Conservation (phyloP, 192 early-diverging fungal species). For the Cladochytrium replicatum region DNA sequence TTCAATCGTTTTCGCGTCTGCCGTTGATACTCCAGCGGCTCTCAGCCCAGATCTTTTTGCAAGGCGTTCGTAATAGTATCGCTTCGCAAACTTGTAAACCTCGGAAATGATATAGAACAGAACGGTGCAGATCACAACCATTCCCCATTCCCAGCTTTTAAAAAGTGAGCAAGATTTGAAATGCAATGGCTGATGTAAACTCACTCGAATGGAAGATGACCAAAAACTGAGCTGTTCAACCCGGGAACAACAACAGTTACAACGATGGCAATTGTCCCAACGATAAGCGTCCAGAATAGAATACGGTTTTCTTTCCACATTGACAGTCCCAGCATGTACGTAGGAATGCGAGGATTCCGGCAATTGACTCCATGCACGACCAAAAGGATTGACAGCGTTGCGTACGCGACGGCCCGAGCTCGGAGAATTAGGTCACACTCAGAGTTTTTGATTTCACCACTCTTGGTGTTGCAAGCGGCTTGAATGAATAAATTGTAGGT, state of each 20-base stretch:
- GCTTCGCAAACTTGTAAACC: constrained; percentile 54
- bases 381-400: constrained; percentile 58
- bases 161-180: background rate
- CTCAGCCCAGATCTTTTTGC: too few relatives aligned
- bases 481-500: background rate
- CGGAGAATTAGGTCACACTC: constrained; percentile 55
- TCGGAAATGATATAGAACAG: constrained; percentile 56
- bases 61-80: too few relatives aligned
- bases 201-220: constrained; percentile 15
- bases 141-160: constrained; percentile 71
- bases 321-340: constrained; percentile 34
- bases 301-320: constrained; percentile 41
- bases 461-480: constrained; percentile 11
- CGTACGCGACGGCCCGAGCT: constrained; percentile 62
- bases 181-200: constrained; percentile 28
- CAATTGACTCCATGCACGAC: constrained; percentile 71
- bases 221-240: constrained; percentile 47
- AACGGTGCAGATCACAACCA: constrained; percentile 44
- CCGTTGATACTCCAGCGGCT: too few relatives aligned
- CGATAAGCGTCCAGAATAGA: constrained; percentile 29
- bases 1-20: too few relatives aligned
- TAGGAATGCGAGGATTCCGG: constrained; percentile 51
- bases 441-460: constrained; percentile 41
- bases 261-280: constrained; percentile 42
- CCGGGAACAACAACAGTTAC: constrained; percentile 58